These are phyloP conservation scores for Saccharomyces hybrid DNA, from an alignment of 1,139 yeast genomes.

Conservation along the genomic window DNA sequence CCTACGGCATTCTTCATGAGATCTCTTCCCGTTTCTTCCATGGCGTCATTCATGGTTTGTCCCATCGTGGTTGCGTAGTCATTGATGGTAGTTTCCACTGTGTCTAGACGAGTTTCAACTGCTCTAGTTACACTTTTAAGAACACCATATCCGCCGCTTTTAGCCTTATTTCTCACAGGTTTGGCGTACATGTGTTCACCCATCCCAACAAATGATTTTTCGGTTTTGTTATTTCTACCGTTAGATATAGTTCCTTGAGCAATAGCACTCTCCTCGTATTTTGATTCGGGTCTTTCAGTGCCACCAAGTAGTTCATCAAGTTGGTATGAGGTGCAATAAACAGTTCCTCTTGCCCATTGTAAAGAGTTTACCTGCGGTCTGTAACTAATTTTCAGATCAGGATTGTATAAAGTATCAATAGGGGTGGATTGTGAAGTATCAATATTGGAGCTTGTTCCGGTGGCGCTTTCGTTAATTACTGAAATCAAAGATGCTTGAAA, in stretches of 20 bases:
- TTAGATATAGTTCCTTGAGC: conserved; percentile 46
- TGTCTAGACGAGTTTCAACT: conserved; percentile 46
- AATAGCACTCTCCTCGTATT: conserved; percentile 46
- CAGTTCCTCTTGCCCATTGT: conserved; percentile 81
- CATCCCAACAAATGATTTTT: conserved; percentile 6
- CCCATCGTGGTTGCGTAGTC: conserved; percentile 51
- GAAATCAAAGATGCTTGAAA: conserved; percentile 51
- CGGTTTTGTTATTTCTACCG: conserved; percentile 27
- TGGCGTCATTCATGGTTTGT: conserved; percentile 46
- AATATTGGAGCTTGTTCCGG: conserved; percentile 25
- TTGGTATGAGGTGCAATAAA: conserved; percentile 51
- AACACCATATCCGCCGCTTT: conserved; percentile 34
- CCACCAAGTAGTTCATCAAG: conserved; percentile 52
- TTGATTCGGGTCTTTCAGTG: conserved; percentile 47
- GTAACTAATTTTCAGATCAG: conserved; percentile 57
- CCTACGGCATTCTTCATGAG: conserved; percentile 50
- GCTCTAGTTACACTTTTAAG: conserved; percentile 38
- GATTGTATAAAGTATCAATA: conserved; percentile 50
- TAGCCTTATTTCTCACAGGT: conserved; percentile 39
- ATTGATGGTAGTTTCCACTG: conserved; percentile 48
- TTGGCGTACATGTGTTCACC: conserved; percentile 39
- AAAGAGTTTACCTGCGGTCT: conserved; percentile 75
- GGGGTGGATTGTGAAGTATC: conserved; percentile 15
- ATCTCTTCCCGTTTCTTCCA: conserved; percentile 44
- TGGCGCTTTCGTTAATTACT: conserved; percentile 37